These are phyloP conservation scores for Solanum phureja DNA, from an alignment of 257 asterid genomes.

Conservation along the genomic window DNA sequence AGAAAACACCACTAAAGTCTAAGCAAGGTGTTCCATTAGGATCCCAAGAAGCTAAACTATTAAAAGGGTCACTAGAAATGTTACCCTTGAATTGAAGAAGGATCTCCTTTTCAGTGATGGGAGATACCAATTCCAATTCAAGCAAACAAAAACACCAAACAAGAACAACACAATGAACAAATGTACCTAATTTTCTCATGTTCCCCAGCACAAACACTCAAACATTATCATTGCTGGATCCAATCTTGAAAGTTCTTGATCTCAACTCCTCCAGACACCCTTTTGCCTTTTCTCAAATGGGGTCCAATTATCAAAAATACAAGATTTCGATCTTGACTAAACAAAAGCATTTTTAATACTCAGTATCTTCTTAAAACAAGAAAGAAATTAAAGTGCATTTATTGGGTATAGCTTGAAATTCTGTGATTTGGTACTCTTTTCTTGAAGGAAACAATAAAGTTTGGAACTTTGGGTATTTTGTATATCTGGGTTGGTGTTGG, in stretches of 20 bases:
- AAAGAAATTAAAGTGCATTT: constrained; percentile 27
- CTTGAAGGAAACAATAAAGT: constrained; percentile 9
- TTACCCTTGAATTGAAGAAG: constrained; percentile 82
- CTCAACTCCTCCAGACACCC: constrained; percentile 17
- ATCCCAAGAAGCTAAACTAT: constrained; percentile 67
- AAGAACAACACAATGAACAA: constrained; percentile 29
- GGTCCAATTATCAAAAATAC: not conserved
- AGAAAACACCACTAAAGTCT: constrained; percentile 58
- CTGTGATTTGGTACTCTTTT: constrained; percentile 5
- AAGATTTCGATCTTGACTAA: constrained; percentile 11
- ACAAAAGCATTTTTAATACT: constrained; percentile 4
- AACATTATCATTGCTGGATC: constrained; percentile 68
- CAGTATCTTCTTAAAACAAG: constrained; percentile 2
- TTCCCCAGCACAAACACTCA: constrained; percentile 38
- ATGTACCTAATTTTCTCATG: constrained; percentile 66
- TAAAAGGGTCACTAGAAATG: constrained; percentile 72
- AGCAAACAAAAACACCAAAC: constrained; percentile 33
- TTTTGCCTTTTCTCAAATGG: constrained; percentile 5
- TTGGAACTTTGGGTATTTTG: constrained; percentile 20
- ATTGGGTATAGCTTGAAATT: not conserved
- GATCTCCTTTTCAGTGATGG: constrained; percentile 80
- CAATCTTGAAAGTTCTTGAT: constrained; percentile 21
- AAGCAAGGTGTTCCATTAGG: constrained; percentile 42
- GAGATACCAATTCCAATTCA: constrained; percentile 28
- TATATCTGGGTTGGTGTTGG: constrained; percentile 9